Conservation (phyloP, 495 filamentous ascomycete genomes). For the Parmelia sp. region DNA sequence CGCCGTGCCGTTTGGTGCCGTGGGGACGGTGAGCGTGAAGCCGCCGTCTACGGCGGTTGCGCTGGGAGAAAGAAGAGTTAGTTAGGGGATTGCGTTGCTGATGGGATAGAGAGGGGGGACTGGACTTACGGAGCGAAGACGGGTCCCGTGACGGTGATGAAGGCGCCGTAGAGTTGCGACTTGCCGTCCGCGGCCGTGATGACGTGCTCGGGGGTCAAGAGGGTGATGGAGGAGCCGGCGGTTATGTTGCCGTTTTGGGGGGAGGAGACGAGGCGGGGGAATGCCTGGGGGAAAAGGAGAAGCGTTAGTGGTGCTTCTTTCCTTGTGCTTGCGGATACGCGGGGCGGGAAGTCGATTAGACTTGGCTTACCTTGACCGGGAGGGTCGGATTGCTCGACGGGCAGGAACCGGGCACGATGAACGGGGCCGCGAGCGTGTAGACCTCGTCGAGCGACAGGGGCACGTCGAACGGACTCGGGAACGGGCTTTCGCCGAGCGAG, state of each 20-base stretch:
- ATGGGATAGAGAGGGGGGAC: background rate
- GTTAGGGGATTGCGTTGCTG: too few species aligned
- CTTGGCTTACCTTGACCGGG: conserved; percentile 47
- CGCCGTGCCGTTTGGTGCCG: conserved; percentile 25
- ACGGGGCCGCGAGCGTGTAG: conserved; percentile 54
- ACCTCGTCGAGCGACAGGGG: conserved; percentile 53
- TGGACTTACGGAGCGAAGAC: conserved; percentile 29
- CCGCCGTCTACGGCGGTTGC: conserved; percentile 28
- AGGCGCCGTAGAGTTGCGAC: conserved; percentile 31
- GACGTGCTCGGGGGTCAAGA: conserved; percentile 23
- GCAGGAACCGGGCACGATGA: conserved; percentile 55
- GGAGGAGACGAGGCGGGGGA: conserved; percentile 38
- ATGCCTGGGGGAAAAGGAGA: conserved; percentile 30
- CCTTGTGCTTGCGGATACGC: too few species aligned
- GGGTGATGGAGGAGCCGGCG: conserved; percentile 25
- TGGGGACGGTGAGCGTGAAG: conserved; percentile 35
- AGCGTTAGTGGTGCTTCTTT: conserved; percentile 5
- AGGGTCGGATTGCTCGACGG: conserved; percentile 47
- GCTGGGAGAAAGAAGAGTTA: background rate
- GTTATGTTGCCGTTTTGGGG: conserved; percentile 25
- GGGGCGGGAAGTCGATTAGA: too few species aligned
- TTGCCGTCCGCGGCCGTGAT: conserved; percentile 25
- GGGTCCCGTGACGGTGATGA: conserved; percentile 38
- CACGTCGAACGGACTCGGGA: conserved; percentile 51
- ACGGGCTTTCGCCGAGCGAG: conserved; percentile 42